These are phyloP conservation scores for Botryotinia globosa DNA, from an alignment of 2,329 filamentous ascomycete species.

Conservation along the genomic window DNA sequence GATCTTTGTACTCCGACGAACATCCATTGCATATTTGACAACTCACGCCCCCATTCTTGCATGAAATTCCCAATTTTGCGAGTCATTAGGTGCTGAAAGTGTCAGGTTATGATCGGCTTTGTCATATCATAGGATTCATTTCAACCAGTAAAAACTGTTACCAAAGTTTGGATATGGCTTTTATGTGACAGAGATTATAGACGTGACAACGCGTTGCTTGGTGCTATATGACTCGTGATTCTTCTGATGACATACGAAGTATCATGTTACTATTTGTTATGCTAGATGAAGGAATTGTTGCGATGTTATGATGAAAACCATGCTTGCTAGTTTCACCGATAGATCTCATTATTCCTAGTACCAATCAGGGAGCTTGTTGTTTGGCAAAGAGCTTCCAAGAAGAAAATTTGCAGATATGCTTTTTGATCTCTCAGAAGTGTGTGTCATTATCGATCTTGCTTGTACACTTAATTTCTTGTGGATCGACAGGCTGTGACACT, in stretches of 20 bases:
- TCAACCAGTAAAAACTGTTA: neutral
- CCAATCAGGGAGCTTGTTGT: neutral
- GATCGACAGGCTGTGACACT: neutral
- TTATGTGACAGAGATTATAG: neutral
- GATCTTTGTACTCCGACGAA: neutral
- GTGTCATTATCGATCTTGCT: neutral
- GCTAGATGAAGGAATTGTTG: neutral
- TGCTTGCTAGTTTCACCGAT: neutral
- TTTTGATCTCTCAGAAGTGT: neutral
- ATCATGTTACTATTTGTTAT: neutral
- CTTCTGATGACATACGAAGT: neutral
- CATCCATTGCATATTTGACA: neutral
- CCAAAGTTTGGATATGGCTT: neutral
- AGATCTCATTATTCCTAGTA: neutral
- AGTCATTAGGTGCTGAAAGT: neutral
- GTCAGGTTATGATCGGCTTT: neutral
- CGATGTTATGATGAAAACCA: neutral
- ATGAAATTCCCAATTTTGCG: neutral
- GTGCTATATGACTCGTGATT: slow-evolving; percentile 5
- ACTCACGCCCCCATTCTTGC: neutral
- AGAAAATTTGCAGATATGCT: neutral
- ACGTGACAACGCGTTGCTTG: neutral
- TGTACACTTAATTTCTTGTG: neutral
- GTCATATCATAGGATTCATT: neutral
- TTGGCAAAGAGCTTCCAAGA: neutral